Evolutionary conservation across 139 green algal genomes (phyloP), one percentile per base, ranked within the genome.

Genomic region (Tetraselmis chui): DNA sequence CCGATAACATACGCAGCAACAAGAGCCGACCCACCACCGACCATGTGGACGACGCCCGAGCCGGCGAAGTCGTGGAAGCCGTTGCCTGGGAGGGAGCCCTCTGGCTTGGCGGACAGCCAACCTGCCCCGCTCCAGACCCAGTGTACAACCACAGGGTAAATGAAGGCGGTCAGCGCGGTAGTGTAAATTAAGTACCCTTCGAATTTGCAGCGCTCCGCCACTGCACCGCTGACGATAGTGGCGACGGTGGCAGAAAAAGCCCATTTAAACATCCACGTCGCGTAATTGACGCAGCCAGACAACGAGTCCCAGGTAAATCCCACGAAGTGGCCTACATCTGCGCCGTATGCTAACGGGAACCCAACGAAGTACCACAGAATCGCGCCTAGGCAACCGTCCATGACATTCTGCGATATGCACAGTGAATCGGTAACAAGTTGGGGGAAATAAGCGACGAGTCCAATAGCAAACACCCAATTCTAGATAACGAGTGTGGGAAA

Each of bases 201-300:
- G 84, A 94, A 92, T 83, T 90, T 89, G 83, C 91, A 92, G 45
- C 92, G 91, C 85, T 95, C 91, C 0, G 92, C 92, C 0, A 95
- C 89, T 23, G 80, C 80, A n/a, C 93, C 92, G 28, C 87, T 86
- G 67, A 89, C 87, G 79, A 95, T 95, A 76, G 91, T 94, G 67
- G 90, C 89, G 30, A 89, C 89, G 32, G 90, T 92, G 45, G 90
- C 90, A n/a, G 90, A 88, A 79, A 94, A 95, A 0, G 90, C 91
- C 91, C 91, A 95, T 84, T 95, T 90, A 86, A 92, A 94, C 83
- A 94, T 87, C 89, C 87, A 92, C n/a, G n/a, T n/a, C n/a, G n/a
- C n/a, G n/a, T n/a, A n/a, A n/a, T n/a, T n/a, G n/a, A n/a, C n/a
- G n/a, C n/a, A 75, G 84, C 84, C 31, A 83, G 45, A 86, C 86